These are phyloP conservation scores for Agapanthus africanus DNA, from an alignment of 106 monocot genomes.

Conservation along the genomic window DNA sequence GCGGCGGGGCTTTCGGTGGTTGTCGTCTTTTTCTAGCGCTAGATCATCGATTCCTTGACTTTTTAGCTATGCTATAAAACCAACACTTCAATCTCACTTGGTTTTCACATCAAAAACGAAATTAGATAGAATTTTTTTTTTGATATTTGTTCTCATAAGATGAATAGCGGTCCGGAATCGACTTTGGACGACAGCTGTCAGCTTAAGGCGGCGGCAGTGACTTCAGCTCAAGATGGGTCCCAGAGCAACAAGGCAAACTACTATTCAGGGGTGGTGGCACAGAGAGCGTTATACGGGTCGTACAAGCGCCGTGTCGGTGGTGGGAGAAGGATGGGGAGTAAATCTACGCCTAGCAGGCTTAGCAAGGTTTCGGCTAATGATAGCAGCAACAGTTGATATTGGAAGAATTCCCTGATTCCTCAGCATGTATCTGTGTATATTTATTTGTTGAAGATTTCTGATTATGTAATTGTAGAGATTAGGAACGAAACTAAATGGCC, in stretches of 20 bases:
- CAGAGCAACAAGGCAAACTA: background rate
- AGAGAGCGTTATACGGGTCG: conserved; percentile 20
- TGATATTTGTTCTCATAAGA: no score
- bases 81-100: background rate
- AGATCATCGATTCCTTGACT: background rate
- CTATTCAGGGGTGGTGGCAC: conserved; percentile 33
- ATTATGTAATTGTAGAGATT: background rate
- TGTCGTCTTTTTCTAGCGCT: conserved; percentile 6
- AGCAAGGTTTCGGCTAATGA: conserved; percentile 20
- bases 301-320: conserved; percentile 11
- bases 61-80: background rate
- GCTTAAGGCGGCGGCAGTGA: background rate
- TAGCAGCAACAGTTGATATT: no score
- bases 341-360: conserved; percentile 25
- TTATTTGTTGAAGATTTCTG: background rate
- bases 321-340: conserved; percentile 13
- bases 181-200: background rate
- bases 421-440: background rate
- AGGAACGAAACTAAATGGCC: no score
- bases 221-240: background rate
- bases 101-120: background rate
- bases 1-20: conserved; percentile 31
- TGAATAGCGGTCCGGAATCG: background rate
- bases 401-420: background rate
- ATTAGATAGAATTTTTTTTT: no score